These are phyloP conservation scores for Apophysomyces sp. DNA, from an alignment of 371 early-diverging fungal genomes.

Conservation along the genomic window DNA sequence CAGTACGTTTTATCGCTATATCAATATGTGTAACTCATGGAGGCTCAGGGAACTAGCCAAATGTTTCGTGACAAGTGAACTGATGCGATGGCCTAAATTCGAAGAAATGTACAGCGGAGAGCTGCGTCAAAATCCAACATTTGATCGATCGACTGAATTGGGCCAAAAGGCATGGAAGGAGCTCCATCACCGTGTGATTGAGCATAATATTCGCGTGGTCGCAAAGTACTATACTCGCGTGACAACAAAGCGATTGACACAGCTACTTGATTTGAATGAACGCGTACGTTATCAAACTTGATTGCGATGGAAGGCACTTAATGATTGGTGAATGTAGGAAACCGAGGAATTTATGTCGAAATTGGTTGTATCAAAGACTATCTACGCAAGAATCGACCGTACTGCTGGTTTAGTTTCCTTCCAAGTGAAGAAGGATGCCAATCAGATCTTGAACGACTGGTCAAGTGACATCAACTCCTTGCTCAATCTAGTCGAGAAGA, in stretches of 20 bases:
- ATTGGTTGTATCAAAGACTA: slow-evolving; percentile 91
- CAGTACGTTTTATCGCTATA: slow-evolving; percentile 44
- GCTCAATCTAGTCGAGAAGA: slow-evolving; percentile 91
- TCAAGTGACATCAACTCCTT: slow-evolving; percentile 84
- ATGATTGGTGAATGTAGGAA: slow-evolving; percentile 48
- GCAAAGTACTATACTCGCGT: slow-evolving; percentile 94
- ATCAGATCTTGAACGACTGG: slow-evolving; percentile 92
- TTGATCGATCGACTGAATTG: slow-evolving; percentile 70
- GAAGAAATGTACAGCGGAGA: slow-evolving; percentile 81
- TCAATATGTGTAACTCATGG: not conserved
- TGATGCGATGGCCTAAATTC: slow-evolving; percentile 94
- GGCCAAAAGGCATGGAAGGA: slow-evolving; percentile 81
- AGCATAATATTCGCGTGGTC: slow-evolving; percentile 97
- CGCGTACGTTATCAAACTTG: slow-evolving; percentile 14
- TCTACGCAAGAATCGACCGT: slow-evolving; percentile 94
- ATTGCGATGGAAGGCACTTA: not conserved
- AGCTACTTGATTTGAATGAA: slow-evolving; percentile 47
- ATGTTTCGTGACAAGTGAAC: slow-evolving; percentile 86
- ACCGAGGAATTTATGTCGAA: slow-evolving; percentile 90
- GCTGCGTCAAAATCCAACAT: slow-evolving; percentile 70
- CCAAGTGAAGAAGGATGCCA: slow-evolving; percentile 80
- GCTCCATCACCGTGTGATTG: slow-evolving; percentile 91
- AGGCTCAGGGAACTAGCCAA: slow-evolving; percentile 72
- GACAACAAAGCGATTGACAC: slow-evolving; percentile 62
- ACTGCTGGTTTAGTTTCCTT: slow-evolving; percentile 90